Conservation (phyloP, 2,329 filamentous ascomycete genomes). For the Rutstroemia sp. region DNA sequence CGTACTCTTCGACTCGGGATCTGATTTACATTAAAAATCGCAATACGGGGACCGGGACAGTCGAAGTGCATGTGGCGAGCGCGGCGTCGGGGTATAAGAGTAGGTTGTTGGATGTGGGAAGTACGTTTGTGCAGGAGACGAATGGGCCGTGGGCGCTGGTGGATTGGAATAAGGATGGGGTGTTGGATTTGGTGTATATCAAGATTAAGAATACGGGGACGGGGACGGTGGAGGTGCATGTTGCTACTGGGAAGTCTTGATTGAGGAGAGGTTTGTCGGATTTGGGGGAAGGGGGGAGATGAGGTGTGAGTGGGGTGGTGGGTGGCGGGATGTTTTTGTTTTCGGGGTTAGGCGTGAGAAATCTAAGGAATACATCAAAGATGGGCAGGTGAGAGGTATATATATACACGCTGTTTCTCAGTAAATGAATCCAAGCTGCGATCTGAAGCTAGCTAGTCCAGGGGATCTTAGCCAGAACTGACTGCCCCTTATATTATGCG, state of each 20-base stretch:
- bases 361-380: too few species aligned
- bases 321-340: too few species aligned
- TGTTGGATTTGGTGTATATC: constrained; percentile 8
- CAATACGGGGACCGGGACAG: background rate
- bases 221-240: constrained; percentile 6
- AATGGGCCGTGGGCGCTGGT: constrained; percentile 6
- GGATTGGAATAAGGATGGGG: constrained; percentile 7
- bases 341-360: too few species aligned
- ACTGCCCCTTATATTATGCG: too few species aligned
- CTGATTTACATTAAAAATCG: constrained; percentile 7
- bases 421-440: too few species aligned
- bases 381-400: too few species aligned
- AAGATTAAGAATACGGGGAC: constrained; percentile 7
- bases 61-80: constrained; percentile 5
- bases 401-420: too few species aligned
- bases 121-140: constrained; percentile 3
- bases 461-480: too few species aligned
- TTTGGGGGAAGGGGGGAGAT: too few species aligned
- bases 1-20: background rate
- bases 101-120: background rate
- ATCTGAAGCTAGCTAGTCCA: too few species aligned
- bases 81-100: background rate
- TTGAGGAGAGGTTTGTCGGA: too few species aligned
- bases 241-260: constrained; percentile 4
- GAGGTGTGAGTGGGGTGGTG: too few species aligned